Evolutionary conservation across 148 eudicot species (phyloP), one percentile per base, ranked within the genome.

Genomic region (Fagopyrum homotropicum): DNA sequence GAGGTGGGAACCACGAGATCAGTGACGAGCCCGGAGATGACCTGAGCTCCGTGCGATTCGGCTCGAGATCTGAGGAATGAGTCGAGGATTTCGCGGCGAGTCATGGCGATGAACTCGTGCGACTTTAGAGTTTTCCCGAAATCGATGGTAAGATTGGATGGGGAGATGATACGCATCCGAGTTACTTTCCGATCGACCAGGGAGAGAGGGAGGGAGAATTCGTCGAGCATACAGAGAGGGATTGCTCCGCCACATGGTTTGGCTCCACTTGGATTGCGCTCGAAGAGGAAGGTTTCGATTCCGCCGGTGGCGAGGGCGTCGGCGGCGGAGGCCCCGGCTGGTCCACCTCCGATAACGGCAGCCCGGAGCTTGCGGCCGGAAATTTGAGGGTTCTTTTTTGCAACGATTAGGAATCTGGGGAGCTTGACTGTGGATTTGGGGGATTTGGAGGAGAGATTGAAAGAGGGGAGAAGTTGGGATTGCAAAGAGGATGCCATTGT

Each of bases 231-330:
- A 52, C 97, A 94, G 4, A 93, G 85, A 0, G 98, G 98, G 63
- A 93, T 89, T 4, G 98, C 98, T 56, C 97, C 97, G 45, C 97
- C 98, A 81, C 98, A 93, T 19, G 98, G 97, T 78, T 93, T 93
- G 49, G 98, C 90, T 7, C 87, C 87, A 30, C 81, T 50, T 3
- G 91, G 86, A 78, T 82, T 86, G 43, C 98, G 95, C 45, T 93
- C 97, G 77, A 93, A 93, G 45, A 93, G 80, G 75, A 85, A 93
- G 2, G 98, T 93, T 75, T 91, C 93, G 12, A 93, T 73, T 26
- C 97, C 97, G 52, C 93, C 91, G 15, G 79, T 12, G 45, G 97
- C 83, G 7, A 93, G 86, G 5, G 97, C 84, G 49, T 93, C 91
- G 0, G 97, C 98, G 26, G 97, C 88, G 30, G 91, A 93, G 45